Base-by-base conservation (phyloP, 2,329 filamentous ascomycete species). In the Magnaporthiopsis rhizophila region DNA sequence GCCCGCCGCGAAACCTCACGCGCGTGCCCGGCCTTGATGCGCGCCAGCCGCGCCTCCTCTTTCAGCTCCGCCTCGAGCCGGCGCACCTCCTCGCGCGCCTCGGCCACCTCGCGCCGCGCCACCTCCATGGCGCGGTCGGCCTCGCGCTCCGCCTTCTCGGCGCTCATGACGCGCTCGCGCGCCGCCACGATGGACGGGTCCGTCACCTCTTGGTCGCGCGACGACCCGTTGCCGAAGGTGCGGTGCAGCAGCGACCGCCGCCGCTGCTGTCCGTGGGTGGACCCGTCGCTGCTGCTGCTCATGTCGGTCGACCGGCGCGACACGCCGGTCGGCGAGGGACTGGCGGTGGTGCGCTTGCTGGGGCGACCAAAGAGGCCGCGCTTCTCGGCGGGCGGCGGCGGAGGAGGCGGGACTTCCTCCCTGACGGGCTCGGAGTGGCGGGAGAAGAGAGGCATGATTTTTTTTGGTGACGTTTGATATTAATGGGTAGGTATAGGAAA, bases 1-100 rank as follows among this genome's bases (percentile, higher is more conserved):
- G 85, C 87, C 63, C 86, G 80, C 83, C 88, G 89, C 7, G 84
- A 86, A 36, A 90, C 81, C 70, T 85, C 83, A 69, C 79, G 81
- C 1, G 87, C 88, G 71, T 89, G 84, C 63, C 81, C 79, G 74
- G 88, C 82, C 82, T 90, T 90, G 62, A 89, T 83, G 80, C 86
- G 88, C 1, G 87, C 87, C 58, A 82, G 74, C 28, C 86, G 77
- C 2, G 87, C 84, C 71, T 89, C 86, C 74, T 88, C 86, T 69
- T 80, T 80, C 1, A 87, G 87, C 76, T 90, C 88, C 62, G 80
- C 73, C 78, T 90, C 88, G 4, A 90, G 75, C 18, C 79, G 75
- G 75, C 81, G 84, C 2, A 89, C 85, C 66, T 89, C 82, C 59
- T 86, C 86, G 38, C 83, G 78, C 0, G 88, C 88, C 68, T 88